Conservation (phyloP, 2,329 filamentous ascomycete species). For the Penicillium sp. region DNA sequence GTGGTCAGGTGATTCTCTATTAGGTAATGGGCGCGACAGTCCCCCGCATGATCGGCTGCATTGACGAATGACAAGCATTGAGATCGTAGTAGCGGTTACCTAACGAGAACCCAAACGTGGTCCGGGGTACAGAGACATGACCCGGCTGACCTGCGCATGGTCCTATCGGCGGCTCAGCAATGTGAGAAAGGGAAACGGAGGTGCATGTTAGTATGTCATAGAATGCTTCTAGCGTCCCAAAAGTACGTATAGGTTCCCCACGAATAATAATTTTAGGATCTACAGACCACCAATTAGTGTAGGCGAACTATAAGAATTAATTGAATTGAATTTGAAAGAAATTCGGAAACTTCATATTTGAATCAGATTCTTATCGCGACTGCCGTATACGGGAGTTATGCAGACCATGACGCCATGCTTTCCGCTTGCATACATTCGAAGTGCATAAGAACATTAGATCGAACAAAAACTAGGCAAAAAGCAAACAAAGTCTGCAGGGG, state of each 20-base stretch:
- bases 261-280: neutral
- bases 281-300: neutral
- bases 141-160: constrained; percentile 12
- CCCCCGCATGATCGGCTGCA: constrained; percentile 26
- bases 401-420: constrained; percentile 12
- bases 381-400: neutral
- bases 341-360: neutral
- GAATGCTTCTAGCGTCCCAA: neutral
- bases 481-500: constrained; percentile 23
- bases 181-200: neutral
- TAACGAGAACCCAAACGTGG: constrained; percentile 19
- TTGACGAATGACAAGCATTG: constrained; percentile 9
- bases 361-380: neutral
- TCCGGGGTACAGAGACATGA: constrained; percentile 20
- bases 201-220: constrained; percentile 10
- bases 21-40: constrained; percentile 20
- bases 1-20: constrained; percentile 23
- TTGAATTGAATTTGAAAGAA: neutral
- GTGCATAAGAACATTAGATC: neutral
- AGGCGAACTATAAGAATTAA: neutral
- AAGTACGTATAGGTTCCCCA: neutral
- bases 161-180: neutral
- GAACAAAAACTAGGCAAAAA: constrained; percentile 9
- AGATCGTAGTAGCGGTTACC: constrained; percentile 14
- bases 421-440: constrained; percentile 13